These are phyloP conservation scores for Sclerotinia sclerotiorum DNA, from an alignment of 2,329 filamentous ascomycete species.

Conservation along the genomic window DNA sequence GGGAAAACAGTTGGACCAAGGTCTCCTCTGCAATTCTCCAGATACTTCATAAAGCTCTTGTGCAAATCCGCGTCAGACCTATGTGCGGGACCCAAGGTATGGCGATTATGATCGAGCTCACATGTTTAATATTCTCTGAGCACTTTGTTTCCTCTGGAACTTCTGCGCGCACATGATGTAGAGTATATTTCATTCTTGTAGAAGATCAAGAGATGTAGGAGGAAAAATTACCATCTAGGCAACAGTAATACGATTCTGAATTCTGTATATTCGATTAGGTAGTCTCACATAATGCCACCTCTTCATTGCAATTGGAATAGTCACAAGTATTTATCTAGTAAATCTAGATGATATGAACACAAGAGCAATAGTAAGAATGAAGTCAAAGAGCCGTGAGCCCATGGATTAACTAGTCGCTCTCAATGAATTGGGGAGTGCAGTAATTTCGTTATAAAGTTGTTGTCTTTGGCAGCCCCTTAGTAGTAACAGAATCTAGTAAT, in stretches of 20 bases:
- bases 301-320: too few species aligned
- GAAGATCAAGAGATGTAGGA: neutral
- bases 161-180: neutral
- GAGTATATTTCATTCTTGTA: neutral
- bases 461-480: too few species aligned
- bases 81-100: neutral
- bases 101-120: too few species aligned
- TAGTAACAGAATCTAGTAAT: too few species aligned
- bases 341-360: neutral
- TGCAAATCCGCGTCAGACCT: too few species aligned
- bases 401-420: too few species aligned
- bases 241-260: neutral
- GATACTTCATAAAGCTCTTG: neutral
- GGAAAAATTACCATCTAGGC: neutral
- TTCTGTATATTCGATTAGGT: neutral
- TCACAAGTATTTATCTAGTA: neutral
- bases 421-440: neutral
- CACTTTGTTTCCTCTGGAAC: neutral
- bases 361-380: too few species aligned
- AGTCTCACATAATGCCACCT: too few species aligned
- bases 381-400: too few species aligned
- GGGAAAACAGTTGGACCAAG: conserved; percentile 6
- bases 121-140: too few species aligned
- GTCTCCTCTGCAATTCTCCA: conserved; percentile 12
- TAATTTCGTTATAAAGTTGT: too few species aligned